phyloP scores from a whole-genome alignment of 2,329 filamentous ascomycete genomes.

The Alternaria sp. region DNA sequence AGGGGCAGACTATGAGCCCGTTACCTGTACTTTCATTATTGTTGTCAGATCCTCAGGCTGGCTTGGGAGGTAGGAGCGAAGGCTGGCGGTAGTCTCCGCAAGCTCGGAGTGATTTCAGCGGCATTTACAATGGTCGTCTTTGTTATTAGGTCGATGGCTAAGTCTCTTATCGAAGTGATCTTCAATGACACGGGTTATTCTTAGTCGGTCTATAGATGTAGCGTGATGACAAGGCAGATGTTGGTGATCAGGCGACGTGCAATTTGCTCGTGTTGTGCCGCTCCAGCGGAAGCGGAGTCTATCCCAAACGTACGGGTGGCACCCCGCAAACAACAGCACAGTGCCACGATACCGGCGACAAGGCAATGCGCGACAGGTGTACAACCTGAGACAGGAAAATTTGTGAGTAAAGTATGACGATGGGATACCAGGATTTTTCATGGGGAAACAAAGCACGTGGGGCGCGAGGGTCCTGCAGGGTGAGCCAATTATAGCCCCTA shows the following conservation, averaged over 20 bases:
- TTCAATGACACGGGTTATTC: neutral
- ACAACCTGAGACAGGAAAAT: neutral
- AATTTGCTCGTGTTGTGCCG: slow-evolving; percentile 3
- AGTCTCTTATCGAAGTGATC: neutral
- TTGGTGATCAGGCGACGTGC: slow-evolving; percentile 7
- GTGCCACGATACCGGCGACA: neutral
- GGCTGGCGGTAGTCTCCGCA: neutral
- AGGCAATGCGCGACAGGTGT: neutral
- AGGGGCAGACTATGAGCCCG: no score
- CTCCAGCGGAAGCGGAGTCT: neutral
- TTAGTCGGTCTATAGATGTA: neutral
- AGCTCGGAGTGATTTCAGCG: neutral
- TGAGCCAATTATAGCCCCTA: slow-evolving; percentile 14
- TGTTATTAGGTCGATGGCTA: neutral
- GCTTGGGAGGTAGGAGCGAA: no score
- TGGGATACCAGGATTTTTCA: neutral
- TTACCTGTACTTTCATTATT: no score
- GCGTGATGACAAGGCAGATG: slow-evolving; percentile 3
- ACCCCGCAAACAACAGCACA: neutral
- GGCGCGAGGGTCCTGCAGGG: slow-evolving; percentile 8
- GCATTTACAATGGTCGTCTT: neutral
- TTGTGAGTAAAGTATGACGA: neutral
- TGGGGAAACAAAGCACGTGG: slow-evolving; percentile 11
- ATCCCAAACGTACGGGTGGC: neutral
- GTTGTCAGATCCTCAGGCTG: no score